Evolutionary conservation across 768 basidiomycete genomes (phyloP).

Genomic region (Lactarius vividus): DNA sequence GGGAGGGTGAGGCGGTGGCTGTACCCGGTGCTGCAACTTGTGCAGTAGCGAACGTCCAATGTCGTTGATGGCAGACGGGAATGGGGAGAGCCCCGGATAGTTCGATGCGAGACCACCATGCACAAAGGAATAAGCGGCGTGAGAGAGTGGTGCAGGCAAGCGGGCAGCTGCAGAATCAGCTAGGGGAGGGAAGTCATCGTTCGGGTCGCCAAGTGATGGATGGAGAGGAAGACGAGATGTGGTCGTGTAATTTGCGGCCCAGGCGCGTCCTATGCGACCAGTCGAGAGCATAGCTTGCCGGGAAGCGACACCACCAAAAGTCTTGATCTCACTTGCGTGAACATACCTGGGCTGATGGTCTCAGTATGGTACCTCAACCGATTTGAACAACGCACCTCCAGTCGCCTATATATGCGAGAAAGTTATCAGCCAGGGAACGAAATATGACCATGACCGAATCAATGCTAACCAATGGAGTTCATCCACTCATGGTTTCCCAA

Average conservation of each 20-base stretch:
- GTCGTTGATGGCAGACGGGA: slow-evolving; percentile 79
- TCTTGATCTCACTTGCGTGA: slow-evolving; percentile 73
- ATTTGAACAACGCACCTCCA: slow-evolving; percentile 59
- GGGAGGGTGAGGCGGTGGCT: slow-evolving; percentile 78
- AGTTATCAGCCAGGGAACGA: slow-evolving; percentile 13
- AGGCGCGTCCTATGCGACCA: slow-evolving; percentile 76
- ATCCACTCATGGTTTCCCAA: slow-evolving; percentile 98
- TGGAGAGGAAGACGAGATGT: slow-evolving; percentile 81
- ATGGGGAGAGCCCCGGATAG: slow-evolving; percentile 73
- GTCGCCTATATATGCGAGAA: slow-evolving; percentile 52
- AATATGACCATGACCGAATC: neutral
- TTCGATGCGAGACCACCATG: slow-evolving; percentile 87
- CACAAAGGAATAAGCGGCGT: slow-evolving; percentile 85
- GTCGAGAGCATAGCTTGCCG: slow-evolving; percentile 73
- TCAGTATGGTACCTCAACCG: neutral
- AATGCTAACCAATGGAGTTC: slow-evolving; percentile 70
- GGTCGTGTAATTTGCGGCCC: slow-evolving; percentile 83
- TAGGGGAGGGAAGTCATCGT: slow-evolving; percentile 48
- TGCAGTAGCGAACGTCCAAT: slow-evolving; percentile 65
- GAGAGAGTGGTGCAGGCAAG: slow-evolving; percentile 51
- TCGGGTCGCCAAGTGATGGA: slow-evolving; percentile 61
- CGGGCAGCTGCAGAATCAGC: slow-evolving; percentile 37
- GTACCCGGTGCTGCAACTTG: slow-evolving; percentile 68
- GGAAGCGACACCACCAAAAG: slow-evolving; percentile 67
- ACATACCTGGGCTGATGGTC: slow-evolving; percentile 61